These are phyloP conservation scores for Musa balbisiana DNA, from an alignment of 202 grass and related monocot species.

Conservation along the genomic window DNA sequence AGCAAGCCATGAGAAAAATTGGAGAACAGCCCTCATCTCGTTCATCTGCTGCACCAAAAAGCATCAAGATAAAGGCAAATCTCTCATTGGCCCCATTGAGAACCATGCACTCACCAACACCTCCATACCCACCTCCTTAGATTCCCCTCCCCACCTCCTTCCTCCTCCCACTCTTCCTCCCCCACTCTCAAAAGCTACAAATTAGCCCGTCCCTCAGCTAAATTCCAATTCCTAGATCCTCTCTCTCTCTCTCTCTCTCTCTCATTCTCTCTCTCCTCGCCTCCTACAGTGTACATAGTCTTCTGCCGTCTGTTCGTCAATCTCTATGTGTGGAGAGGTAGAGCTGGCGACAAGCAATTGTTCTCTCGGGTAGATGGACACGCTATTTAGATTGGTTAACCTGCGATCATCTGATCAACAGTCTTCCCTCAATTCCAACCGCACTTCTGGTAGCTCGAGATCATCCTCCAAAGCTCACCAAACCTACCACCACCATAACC, in stretches of 20 bases:
- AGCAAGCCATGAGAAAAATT: no score
- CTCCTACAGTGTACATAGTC: slow-evolving; percentile 12
- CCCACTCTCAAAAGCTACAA: not conserved
- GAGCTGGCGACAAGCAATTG: slow-evolving; percentile 9
- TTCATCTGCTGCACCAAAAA: no score
- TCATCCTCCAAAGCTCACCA: slow-evolving; percentile 33
- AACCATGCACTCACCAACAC: slow-evolving; percentile 7
- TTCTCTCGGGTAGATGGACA: slow-evolving; percentile 57
- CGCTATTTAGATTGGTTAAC: slow-evolving; percentile 90
- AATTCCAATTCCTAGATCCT: not conserved
- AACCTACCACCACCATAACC: slow-evolving; percentile 36
- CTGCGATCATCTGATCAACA: slow-evolving; percentile 77
- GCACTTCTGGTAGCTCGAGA: slow-evolving; percentile 47
- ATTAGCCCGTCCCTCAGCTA: not conserved
- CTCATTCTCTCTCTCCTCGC: not conserved
- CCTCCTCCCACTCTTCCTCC: not conserved
- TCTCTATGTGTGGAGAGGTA: slow-evolving; percentile 31
- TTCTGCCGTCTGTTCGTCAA: no score
- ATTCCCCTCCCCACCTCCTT: not conserved
- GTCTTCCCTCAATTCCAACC: slow-evolving; percentile 63
- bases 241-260: slow-evolving; percentile 10
- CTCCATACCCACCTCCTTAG: not conserved
- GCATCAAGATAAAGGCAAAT: no score
- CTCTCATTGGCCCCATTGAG: not conserved
- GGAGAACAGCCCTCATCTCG: no score